Evolutionary conservation across 352 stramenopile genomes (phyloP), one percentile per base, ranked within the genome.

Genomic region (Phytophthora foliorum): DNA sequence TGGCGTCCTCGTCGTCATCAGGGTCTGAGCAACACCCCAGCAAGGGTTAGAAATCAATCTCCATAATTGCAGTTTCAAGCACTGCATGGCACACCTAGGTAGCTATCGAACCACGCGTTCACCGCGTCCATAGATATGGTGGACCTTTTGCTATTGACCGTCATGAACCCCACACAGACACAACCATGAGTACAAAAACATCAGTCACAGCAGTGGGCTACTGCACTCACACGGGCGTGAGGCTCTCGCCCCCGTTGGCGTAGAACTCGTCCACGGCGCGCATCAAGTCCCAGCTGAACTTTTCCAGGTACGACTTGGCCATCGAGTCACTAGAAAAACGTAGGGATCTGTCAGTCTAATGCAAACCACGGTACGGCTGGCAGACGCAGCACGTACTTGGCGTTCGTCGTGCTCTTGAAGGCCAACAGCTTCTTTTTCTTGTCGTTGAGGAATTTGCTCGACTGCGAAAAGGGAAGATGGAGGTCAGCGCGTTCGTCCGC

Each of bases 271-370:
- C 84, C 21, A 94, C 84, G 4, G 86, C 86, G 19, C 81, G 83
- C 83, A 88, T 84, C 27, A 94, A 59, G 52, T 93, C 84, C 86
- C 86, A 94, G 59, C 84, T 91, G 69, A 92, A 92, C 60, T 82
- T 85, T 68, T 92, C 83, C 4, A 93, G 67, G 60, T 93, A 94
- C 60, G 80, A 89, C 49, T 80, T 81, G 59, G 86, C 86, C 38
- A 81, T 88, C 25, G 66, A 74, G n/a, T 94, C 84, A 31, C 86
- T 94, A 29, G 13, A 5, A 49, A 11, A 34, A 34, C 27, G 29
- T 34, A 14, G 29, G 9, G 13, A 34, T 8, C 3, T 8, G 29
- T 34, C 13, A 34, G 29, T 13, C 0, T 8, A 13, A 34, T 34
- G 4, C 29, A 34, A 1, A 1, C 7, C 29, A 13, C 29, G 3